A percentile compares a stretch with the other conserved stretches of the same genome.
Evolutionary conservation across 805 yeast genomes (phyloP).

Genomic region (Wickerhamomyces pijperi): DNA sequence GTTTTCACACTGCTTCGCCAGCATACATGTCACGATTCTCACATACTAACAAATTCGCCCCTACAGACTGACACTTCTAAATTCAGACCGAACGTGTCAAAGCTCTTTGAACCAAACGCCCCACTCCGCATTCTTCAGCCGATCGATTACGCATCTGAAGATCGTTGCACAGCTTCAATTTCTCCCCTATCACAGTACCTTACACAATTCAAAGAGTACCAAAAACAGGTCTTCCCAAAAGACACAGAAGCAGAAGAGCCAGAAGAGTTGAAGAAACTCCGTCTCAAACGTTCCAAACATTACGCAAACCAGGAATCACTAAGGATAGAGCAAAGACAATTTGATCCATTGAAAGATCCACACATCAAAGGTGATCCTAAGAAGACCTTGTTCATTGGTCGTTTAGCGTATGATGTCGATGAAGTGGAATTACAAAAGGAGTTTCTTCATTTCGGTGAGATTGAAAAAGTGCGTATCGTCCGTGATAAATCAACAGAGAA

Average conservation of each 20-base stretch:
- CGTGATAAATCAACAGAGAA: constrained; percentile 38
- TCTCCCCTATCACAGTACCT: constrained; percentile 13
- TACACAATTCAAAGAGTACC: constrained; percentile 18
- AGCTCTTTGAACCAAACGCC: constrained; percentile 25
- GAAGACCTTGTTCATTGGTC: constrained; percentile 65
- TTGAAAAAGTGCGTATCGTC: constrained; percentile 51
- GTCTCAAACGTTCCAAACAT: constrained; percentile 17
- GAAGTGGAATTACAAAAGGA: constrained; percentile 59
- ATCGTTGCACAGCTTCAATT: constrained; percentile 11
- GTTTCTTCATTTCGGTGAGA: constrained; percentile 57
- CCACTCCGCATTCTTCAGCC: constrained; percentile 13
- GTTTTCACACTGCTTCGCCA: too few relatives aligned
- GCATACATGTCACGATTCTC: too few relatives aligned
- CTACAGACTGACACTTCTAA: constrained; percentile 22
- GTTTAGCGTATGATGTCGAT: constrained; percentile 52
- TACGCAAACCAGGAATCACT: constrained; percentile 18
- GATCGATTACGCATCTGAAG: constrained; percentile 9
- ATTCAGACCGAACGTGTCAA: constrained; percentile 27
- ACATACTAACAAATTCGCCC: neutral
- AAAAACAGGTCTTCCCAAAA: constrained; percentile 10
- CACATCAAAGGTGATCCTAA: constrained; percentile 62
- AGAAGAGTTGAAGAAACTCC: constrained; percentile 18
- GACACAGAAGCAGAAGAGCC: constrained; percentile 18
- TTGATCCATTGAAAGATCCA: constrained; percentile 51
- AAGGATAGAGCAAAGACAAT: constrained; percentile 24